Conservation (phyloP, 352 stramenopile species). For the Phytophthora syringae region DNA sequence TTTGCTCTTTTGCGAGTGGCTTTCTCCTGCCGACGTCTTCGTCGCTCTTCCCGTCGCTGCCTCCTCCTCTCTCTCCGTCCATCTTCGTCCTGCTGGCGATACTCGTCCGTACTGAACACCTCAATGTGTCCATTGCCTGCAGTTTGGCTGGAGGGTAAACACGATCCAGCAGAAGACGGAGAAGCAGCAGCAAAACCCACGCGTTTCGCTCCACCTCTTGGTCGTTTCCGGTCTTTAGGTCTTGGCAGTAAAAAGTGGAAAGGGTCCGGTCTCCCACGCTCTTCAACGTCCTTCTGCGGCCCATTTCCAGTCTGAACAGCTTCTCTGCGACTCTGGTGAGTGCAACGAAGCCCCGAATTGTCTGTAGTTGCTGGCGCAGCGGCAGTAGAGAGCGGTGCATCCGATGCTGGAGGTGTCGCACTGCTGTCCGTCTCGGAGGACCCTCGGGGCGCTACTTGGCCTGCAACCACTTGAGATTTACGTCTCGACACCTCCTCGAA, state of each 20-base stretch:
- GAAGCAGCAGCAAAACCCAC: constrained; percentile 35
- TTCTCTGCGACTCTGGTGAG: constrained; percentile 5
- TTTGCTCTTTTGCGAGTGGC: constrained; percentile 16
- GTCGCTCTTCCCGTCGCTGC: constrained; percentile 27
- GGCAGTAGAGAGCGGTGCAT: constrained; percentile 13
- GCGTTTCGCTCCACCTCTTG: constrained; percentile 27
- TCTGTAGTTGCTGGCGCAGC: constrained; percentile 30
- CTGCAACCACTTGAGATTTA: constrained; percentile 32
- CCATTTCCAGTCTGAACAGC: neutral
- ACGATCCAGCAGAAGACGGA: constrained; percentile 8
- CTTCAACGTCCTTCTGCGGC: neutral
- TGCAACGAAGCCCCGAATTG: constrained; percentile 22
- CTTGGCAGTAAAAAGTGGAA: constrained; percentile 22
- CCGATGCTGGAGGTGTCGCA: constrained; percentile 18
- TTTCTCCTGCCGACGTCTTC: constrained; percentile 25
- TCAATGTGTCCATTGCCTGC: constrained; percentile 44
- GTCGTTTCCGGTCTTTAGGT: constrained; percentile 28
- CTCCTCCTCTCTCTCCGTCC: constrained; percentile 23
- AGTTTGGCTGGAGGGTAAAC: constrained; percentile 19
- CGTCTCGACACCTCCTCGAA: constrained; percentile 54
- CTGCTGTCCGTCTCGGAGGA: constrained; percentile 42
- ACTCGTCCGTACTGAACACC: constrained; percentile 10
- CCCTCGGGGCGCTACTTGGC: constrained; percentile 13
- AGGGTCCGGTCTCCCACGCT: constrained; percentile 3
- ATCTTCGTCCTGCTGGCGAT: constrained; percentile 25